phyloP scores from a whole-genome alignment of 2,329 filamentous ascomycete species.

The Colletotrichum orchidophilum region DNA sequence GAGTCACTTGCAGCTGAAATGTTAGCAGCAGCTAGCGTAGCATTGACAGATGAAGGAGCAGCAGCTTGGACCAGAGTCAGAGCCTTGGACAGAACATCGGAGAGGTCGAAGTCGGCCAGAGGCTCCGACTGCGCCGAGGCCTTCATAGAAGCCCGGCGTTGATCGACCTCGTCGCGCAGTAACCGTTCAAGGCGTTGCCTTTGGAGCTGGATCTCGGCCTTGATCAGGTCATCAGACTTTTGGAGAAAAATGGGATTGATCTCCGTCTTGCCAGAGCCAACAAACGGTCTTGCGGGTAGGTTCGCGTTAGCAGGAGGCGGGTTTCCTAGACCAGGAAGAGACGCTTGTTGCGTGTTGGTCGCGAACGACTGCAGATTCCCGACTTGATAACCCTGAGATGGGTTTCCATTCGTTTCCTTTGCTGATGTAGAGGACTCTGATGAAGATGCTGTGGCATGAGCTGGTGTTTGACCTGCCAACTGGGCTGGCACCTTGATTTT shows the following conservation, averaged over 20 bases:
- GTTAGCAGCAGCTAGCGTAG: constrained; percentile 59
- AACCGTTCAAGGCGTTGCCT: constrained; percentile 82
- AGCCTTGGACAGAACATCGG: constrained; percentile 77
- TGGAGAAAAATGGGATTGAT: constrained; percentile 86
- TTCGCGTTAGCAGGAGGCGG: constrained; percentile 40
- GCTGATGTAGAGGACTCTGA: constrained; percentile 15
- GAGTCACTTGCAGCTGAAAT: constrained; percentile 77
- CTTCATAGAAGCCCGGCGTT: constrained; percentile 58
- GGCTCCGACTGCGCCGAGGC: constrained; percentile 57
- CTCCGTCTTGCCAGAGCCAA: constrained; percentile 66
- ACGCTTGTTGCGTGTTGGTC: constrained; percentile 47
- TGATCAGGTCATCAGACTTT: constrained; percentile 86
- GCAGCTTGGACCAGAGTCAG: constrained; percentile 77
- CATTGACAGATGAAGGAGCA: constrained; percentile 66
- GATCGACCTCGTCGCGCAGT: constrained; percentile 80
- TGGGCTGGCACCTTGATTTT: constrained; percentile 65
- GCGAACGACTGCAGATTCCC: constrained; percentile 47
- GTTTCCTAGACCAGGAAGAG: constrained; percentile 39
- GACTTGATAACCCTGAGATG: constrained; percentile 33
- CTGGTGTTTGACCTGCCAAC: constrained; percentile 39
- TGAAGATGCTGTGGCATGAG: constrained; percentile 36
- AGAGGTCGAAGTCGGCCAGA: constrained; percentile 73
- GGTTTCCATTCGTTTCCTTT: not conserved
- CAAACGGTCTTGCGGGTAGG: constrained; percentile 48
- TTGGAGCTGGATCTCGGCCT: constrained; percentile 82